These are phyloP conservation scores for Cryptococcus jaspeensis DNA, from an alignment of 1,284 basidiomycete genomes.

Conservation along the genomic window DNA sequence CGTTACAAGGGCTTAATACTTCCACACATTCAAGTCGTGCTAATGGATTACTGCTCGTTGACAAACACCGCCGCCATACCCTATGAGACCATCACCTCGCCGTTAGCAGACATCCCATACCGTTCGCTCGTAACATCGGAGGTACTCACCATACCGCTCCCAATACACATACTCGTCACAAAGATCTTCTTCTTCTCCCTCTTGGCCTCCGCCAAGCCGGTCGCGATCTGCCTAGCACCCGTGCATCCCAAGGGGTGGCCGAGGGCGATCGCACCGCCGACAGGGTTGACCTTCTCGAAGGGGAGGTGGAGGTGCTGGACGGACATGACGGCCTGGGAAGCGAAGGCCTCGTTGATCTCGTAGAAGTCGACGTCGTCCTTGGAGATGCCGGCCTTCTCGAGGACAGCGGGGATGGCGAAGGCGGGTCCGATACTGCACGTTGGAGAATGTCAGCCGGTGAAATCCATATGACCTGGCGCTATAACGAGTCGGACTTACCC, in stretches of 20 bases:
- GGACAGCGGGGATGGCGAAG: constrained; percentile 81
- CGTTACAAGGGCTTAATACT: not conserved
- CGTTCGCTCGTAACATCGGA: not conserved
- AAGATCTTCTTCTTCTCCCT: constrained; percentile 80
- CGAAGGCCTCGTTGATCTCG: constrained; percentile 84
- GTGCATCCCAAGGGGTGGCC: constrained; percentile 72
- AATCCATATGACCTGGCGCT: not conserved
- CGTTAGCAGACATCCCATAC: too few relatives aligned
- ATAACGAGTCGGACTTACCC: constrained; percentile 57
- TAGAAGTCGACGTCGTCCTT: constrained; percentile 83
- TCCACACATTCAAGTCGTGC: not conserved
- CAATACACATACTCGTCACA: constrained; percentile 94
- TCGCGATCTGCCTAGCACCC: constrained; percentile 82
- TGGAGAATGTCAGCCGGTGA: constrained; percentile 3
- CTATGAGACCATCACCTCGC: constrained; percentile 16
- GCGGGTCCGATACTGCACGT: constrained; percentile 70
- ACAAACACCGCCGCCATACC: constrained; percentile 55
- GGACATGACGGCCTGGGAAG: constrained; percentile 81
- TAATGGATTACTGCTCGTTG: constrained; percentile 40
- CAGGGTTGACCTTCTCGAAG: constrained; percentile 80
- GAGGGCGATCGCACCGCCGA: constrained; percentile 85
- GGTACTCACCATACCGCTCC: constrained; percentile 83
- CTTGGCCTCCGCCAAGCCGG: constrained; percentile 77
- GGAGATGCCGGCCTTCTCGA: constrained; percentile 69
- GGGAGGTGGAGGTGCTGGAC: constrained; percentile 70